Base-by-base conservation (phyloP, 495 filamentous ascomycete species). In the Niebla homalea region DNA sequence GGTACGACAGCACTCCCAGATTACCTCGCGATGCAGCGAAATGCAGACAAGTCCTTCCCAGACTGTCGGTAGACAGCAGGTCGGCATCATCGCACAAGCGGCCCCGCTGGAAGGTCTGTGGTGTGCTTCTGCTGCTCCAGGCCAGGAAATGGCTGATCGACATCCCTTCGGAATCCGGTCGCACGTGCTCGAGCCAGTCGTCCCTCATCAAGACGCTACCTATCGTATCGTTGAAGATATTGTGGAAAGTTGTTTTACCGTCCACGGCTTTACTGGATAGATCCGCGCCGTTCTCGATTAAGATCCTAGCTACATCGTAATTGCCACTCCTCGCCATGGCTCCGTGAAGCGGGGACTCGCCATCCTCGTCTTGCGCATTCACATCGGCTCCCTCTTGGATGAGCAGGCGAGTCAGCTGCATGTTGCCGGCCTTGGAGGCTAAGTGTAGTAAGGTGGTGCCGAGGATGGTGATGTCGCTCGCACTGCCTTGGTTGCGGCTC, bases 311-410 rank as follows among this genome's bases (percentile, higher is more conserved):
- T 35, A 48, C 25, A 36, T 53, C 22, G 22, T 53, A 53, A 38
- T 53, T 53, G 36, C 48, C 45, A 14, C 22, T 35, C 18, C 7
- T 49, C 25, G 36, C 44, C 51, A 53, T 48, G 4, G 51, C 51
- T 0, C 44, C 36, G 43, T 53, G 51, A 18, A 53, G 51, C 21
- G 51, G 51, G 10, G 51, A 42, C 35, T 53, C 51, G 16, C 51
- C 51, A 42, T 53, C 57, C 11, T 55, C 49, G 6, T 51, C 59
- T 22, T 58, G 51, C 43, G 46, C 48, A 55, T 57, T 59, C 53
- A 52, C 42, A 36, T 47, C 59, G 50, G 53, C 46, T 36, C 42
- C 52, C 42, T 48, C 51, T 53, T 48, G 44, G 14, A 53, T 53
- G 21, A 53, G 45, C 18, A 53, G 25, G n/a, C 45, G 20, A 29